These are phyloP conservation scores for Nicotiana benthamiana DNA, from an alignment of 257 asterid genomes.

Conservation along the genomic window DNA sequence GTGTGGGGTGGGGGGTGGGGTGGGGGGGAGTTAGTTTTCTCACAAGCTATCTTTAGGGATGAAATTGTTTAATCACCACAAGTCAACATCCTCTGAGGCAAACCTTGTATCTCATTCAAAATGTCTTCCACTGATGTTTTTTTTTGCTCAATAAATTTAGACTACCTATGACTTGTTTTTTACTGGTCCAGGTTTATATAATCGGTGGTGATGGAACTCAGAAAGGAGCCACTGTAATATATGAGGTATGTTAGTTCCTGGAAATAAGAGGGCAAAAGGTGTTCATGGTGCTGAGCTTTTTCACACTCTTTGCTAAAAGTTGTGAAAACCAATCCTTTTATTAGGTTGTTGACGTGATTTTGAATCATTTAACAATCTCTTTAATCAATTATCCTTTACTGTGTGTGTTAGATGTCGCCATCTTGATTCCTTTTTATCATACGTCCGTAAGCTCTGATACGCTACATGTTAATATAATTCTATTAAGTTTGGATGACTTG, in stretches of 20 bases:
- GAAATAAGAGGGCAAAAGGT: not conserved
- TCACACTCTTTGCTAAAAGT: not conserved
- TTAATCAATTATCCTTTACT: not conserved
- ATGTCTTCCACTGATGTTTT: not conserved
- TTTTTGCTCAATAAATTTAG: not conserved
- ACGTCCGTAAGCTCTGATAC: not conserved
- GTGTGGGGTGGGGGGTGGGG: not conserved
- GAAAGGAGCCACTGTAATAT: constrained; percentile 85
- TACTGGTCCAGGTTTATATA: constrained; percentile 70
- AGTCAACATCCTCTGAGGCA: not conserved
- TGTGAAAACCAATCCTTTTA: not conserved
- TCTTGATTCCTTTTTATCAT: not conserved
- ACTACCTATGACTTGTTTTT: constrained; percentile 24
- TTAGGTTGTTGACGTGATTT: not conserved
- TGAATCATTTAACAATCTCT: not conserved
- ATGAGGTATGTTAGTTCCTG: constrained; percentile 41
- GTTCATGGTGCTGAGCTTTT: not conserved
- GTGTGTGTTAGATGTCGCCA: not conserved
- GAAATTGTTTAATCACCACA: not conserved
- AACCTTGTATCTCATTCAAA: not conserved
- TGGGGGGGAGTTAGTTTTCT: not conserved
- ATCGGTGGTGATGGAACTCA: constrained; percentile 98
- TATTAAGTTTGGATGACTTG: not conserved
- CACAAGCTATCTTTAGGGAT: not conserved
- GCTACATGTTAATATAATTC: not conserved